phyloP scores from a whole-genome alignment of 2,329 filamentous ascomycete species.

The Cladophialophora immunda region DNA sequence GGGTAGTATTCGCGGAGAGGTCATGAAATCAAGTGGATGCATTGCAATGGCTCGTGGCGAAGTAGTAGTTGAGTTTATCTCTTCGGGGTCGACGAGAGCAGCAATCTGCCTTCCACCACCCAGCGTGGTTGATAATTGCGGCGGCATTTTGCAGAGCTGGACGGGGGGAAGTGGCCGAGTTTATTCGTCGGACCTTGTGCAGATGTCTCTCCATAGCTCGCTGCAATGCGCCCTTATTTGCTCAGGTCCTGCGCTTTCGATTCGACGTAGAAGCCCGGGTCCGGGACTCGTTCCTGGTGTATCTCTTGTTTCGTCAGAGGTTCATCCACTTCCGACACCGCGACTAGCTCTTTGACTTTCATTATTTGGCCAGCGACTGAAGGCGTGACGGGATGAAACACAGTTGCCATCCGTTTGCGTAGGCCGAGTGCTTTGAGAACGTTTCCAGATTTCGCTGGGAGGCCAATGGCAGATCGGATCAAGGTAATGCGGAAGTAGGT shows the following conservation, averaged over 20 bases:
- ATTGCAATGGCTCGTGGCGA: background rate
- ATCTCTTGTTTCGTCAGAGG: conserved; percentile 73
- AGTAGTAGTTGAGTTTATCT: background rate
- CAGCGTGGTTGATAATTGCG: background rate
- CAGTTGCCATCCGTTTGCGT: conserved; percentile 82
- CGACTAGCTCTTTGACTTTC: conserved; percentile 90
- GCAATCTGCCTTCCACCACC: background rate
- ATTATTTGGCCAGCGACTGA: conserved; percentile 90
- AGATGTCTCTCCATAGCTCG: background rate
- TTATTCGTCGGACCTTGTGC: background rate
- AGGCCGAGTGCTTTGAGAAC: conserved; percentile 87
- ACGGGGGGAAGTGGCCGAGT: background rate
- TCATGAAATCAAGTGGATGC: background rate
- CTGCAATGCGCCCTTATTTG: background rate
- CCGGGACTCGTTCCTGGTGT: conserved; percentile 74
- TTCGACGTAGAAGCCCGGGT: conserved; percentile 83
- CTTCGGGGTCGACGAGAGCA: background rate
- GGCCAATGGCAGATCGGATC: conserved; percentile 86
- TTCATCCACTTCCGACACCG: conserved; percentile 77
- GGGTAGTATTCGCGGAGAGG: background rate
- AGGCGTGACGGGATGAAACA: conserved; percentile 85
- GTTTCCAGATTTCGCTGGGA: conserved; percentile 79
- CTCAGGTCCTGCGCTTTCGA: conserved; percentile 49
- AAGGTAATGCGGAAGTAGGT: conserved; percentile 83
- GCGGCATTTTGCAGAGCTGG: background rate